Evolutionary conservation across 805 yeast genomes (phyloP).

Genomic region (Zygoascus bituminiphila): DNA sequence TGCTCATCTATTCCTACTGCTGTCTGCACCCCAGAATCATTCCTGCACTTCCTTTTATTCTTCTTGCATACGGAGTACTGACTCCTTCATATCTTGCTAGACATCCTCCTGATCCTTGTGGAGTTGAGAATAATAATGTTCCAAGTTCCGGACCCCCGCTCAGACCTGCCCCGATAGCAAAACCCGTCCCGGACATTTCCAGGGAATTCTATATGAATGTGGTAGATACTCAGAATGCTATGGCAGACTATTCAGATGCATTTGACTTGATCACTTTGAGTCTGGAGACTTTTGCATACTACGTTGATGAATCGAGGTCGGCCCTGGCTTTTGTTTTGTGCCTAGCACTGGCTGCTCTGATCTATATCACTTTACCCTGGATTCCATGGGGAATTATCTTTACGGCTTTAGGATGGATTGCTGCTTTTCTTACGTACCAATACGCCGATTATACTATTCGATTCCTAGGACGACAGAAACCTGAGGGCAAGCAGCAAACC

Average conservation of each 20-base stretch:
- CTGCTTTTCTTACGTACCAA: constrained; percentile 8
- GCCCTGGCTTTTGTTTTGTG: constrained; percentile 39
- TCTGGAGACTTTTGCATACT: constrained; percentile 52
- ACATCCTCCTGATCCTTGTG: constrained; percentile 51
- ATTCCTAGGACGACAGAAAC: not conserved
- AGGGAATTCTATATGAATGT: constrained; percentile 69
- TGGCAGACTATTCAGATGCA: constrained; percentile 51
- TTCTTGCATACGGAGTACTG: constrained; percentile 47
- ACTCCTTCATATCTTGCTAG: constrained; percentile 55
- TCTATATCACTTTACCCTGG: constrained; percentile 26
- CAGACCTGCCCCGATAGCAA: constrained; percentile 42
- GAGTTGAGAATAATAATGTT: constrained; percentile 32
- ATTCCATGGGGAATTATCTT: constrained; percentile 34
- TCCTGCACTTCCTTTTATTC: constrained; percentile 39
- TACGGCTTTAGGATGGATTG: constrained; percentile 43
- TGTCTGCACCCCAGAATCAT: constrained; percentile 49
- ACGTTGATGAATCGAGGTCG: constrained; percentile 47
- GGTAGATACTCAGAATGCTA: constrained; percentile 78
- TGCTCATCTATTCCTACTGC: constrained; percentile 42
- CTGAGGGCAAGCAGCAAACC: not conserved
- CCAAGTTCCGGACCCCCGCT: constrained; percentile 44
- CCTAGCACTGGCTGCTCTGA: constrained; percentile 26
- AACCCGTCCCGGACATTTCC: constrained; percentile 71
- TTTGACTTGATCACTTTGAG: constrained; percentile 50
- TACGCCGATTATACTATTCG: not conserved